Evolutionary conservation across 2,329 filamentous ascomycete genomes (phyloP), one percentile per base, ranked within the genome.

Genomic region (Penicillium sp.): DNA sequence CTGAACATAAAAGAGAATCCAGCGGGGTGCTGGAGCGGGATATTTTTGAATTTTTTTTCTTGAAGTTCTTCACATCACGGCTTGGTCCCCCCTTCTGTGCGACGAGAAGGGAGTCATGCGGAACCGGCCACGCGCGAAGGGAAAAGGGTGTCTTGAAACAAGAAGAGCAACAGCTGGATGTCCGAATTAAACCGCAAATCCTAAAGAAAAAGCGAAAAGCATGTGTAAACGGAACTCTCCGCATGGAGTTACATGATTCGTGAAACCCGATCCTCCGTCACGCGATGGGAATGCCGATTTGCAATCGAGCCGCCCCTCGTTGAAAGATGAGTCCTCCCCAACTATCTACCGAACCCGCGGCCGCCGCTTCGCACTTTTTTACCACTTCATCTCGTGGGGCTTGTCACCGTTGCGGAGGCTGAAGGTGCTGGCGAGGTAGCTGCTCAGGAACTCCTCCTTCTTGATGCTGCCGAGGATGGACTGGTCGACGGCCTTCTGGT

Each of bases 341-440:
- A 65, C 58, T 65, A 67, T 68, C 65, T 70, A 72, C 68, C 68
- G 68, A 70, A 70, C 70, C 70, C 67, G 64, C 68, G 67, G 68
- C 69, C 63, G 64, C 67, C 64, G 60, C 67, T 60, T 61, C 57
- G 57, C 64, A 65, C 64, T 53, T 59, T 69, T 86, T 81, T 97
- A 99, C 87, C 93, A 99, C 82, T 90, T 90, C 94, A 99, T 97
- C 87, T 96, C 90, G 84, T 99, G 94, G 81, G 94, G 94, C 88
- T 93, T 92, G 86, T 99, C 93, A 75, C 94, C 94, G 85, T 92
- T 97, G 83, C 93, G 90, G 80, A 99, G 88, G 87, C 90, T 95
- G 90, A 99, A 99, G 77, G 88, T 91, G 80, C 88, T 90, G 75
- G 85, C 85, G 71, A 99, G 90, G 87, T 99, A 99, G 82, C 88